These are phyloP conservation scores for Agapanthus africanus DNA, from an alignment of 106 monocot genomes.

Conservation along the genomic window DNA sequence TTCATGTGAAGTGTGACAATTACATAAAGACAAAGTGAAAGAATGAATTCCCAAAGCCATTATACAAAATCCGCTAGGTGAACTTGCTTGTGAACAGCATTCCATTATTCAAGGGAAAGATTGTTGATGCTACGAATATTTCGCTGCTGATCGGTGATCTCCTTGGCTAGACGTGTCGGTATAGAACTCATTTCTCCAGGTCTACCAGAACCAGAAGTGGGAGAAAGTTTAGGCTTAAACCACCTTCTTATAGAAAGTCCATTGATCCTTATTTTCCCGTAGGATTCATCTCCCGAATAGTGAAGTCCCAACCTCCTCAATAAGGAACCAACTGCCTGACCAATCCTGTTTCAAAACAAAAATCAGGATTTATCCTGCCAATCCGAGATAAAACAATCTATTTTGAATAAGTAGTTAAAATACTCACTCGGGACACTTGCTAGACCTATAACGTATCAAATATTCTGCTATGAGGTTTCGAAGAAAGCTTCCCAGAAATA, in stretches of 20 bases:
- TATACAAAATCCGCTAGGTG: not conserved
- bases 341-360: conserved; percentile 52
- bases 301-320: conserved; percentile 67
- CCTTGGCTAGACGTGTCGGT: conserved; percentile 51
- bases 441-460: too few relatives aligned
- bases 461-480: too few relatives aligned
- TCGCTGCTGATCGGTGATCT: conserved; percentile 76
- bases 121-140: conserved; percentile 49
- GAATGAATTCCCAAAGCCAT: too few relatives aligned
- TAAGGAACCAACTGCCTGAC: conserved; percentile 67
- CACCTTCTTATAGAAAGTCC: conserved; percentile 74
- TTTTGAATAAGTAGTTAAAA: too few relatives aligned
- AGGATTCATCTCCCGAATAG: conserved; percentile 72
- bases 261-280: conserved; percentile 69
- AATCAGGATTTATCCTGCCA: too few relatives aligned
- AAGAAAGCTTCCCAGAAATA: too few relatives aligned
- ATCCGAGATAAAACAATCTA: too few relatives aligned
- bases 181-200: conserved; percentile 31
- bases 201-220: conserved; percentile 23
- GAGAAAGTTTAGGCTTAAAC: conserved; percentile 64
- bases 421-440: too few relatives aligned
- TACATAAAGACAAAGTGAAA: too few relatives aligned
- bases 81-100: conserved; percentile 7
- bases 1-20: too few relatives aligned
- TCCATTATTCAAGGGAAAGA: conserved; percentile 36